Base-by-base conservation (phyloP, 768 basidiomycete genomes). In the Fistulinella prunicolor region DNA sequence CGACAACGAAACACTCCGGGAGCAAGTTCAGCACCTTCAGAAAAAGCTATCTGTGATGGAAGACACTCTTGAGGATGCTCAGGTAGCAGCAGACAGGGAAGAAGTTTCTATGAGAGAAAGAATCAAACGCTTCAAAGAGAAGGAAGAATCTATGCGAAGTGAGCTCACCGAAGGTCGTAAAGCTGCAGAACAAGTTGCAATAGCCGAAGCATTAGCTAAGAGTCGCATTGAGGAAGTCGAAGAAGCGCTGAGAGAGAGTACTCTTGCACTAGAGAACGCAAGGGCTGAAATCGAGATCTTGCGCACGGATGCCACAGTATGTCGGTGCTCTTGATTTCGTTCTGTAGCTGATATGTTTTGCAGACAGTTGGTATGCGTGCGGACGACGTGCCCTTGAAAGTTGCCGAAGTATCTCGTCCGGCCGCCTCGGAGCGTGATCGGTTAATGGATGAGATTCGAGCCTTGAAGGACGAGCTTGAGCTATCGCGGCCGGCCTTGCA, bases 1-100 rank as follows among this genome's bases (percentile, higher is more conserved):
- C 54, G 94, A 99, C 67, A 97, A 97, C 59, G 94, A 98, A 65
- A 85, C 82, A 13, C 79, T 97, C 12, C 82, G 79, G 14, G 94
- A 94, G 23, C 94, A 99, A 64, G 77, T 92, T n/a, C 79, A 81
- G 34, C 90, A 98, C 67, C 73, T 95, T 28, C 86, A 91, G 61
- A 81, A 79, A 61, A 87, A 86, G 65, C 77, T 94, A 23, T 66
- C 76, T 2, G 72, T 71, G 32, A 73, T 95, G 59, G 94, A 98
- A 61, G 95, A 95, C 59, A 73, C 81, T 54, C 76, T 97, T 14
- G 92, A 94, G 55, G 93, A 96, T 58, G 73, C 78, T 1, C 82
- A 76, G 20, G 76, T 73, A 2, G 74, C 80, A 19, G 73, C 88
- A 2, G 91, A 96, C 62, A 74, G 74, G 53, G 93, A 96, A 50